A percentile compares a stretch with the other conserved stretches of the same genome.
Evolutionary conservation across 2,329 filamentous ascomycete genomes (phyloP).

Genomic region (Ophiosphaerella herpotricha): DNA sequence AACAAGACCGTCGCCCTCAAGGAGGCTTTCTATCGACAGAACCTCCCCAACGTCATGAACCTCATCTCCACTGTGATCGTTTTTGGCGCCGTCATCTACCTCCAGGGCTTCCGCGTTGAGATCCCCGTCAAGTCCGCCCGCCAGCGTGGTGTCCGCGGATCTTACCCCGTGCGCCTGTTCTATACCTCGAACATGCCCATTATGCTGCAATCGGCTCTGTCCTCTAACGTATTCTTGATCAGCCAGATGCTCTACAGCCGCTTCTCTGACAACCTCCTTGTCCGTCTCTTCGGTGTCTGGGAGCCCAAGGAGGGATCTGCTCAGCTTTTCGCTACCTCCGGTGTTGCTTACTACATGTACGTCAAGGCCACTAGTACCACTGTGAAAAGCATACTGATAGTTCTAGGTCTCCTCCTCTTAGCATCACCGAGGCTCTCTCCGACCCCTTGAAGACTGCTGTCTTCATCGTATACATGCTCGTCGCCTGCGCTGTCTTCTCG

Average conservation of each 20-base stretch:
- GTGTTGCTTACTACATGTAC: conserved; percentile 97
- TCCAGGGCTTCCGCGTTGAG: conserved; percentile 98
- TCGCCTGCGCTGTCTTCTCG: conserved; percentile 96
- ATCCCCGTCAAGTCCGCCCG: conserved; percentile 99
- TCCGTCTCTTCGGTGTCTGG: conserved; percentile 97
- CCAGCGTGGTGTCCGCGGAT: conserved; percentile 97
- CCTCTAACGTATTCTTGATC: conserved; percentile 98
- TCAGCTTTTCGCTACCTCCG: conserved; percentile 90
- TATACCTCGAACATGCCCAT: conserved; percentile 99
- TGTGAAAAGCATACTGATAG: conserved; percentile 16
- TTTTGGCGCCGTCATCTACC: conserved; percentile 98
- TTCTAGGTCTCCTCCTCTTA: conserved; percentile 77
- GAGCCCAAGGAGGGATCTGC: conserved; percentile 95
- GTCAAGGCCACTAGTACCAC: conserved; percentile 5
- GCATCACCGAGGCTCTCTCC: conserved; percentile 94
- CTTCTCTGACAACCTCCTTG: conserved; percentile 98
- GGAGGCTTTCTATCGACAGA: conserved; percentile 99
- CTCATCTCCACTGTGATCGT: conserved; percentile 88
- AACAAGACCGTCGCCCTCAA: conserved; percentile 99
- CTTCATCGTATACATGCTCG: conserved; percentile 97
- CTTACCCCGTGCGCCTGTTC: conserved; percentile 98
- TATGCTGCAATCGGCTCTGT: conserved; percentile 98
- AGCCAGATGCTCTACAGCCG: conserved; percentile 99
- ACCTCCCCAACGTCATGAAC: conserved; percentile 99
- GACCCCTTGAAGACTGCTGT: conserved; percentile 96